Percentiles rank a stretch among this genome's conserved stretches.
Evolutionary conservation across 495 filamentous ascomycete species (phyloP).

Genomic region (Tuber magnatum): DNA sequence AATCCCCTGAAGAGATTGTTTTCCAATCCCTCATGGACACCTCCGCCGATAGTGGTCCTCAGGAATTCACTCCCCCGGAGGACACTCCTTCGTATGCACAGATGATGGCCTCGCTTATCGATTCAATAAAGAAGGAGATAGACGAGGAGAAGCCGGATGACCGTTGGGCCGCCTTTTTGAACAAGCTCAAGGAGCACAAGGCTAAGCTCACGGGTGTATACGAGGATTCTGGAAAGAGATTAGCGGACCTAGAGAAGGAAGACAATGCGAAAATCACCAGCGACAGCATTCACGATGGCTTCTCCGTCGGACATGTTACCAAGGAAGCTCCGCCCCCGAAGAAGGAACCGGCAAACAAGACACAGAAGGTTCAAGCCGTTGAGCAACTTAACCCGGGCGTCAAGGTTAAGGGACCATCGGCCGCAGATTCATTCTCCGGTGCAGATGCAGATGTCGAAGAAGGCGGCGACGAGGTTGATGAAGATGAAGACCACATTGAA

Average conservation of each 20-base stretch:
- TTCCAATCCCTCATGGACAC: slow-evolving; percentile 82
- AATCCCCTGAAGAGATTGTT: slow-evolving; percentile 64
- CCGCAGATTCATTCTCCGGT: slow-evolving; percentile 46
- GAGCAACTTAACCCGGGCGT: slow-evolving; percentile 74
- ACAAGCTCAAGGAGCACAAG: slow-evolving; percentile 67
- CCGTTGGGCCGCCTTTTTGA: slow-evolving; percentile 62
- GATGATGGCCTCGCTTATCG: slow-evolving; percentile 88
- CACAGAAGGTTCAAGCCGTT: slow-evolving; percentile 50
- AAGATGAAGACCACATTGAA: slow-evolving; percentile 65
- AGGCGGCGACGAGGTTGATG: slow-evolving; percentile 48
- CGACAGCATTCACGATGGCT: slow-evolving; percentile 84
- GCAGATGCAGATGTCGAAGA: slow-evolving; percentile 57
- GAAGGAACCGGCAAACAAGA: slow-evolving; percentile 42
- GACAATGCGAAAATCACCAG: slow-evolving; percentile 89
- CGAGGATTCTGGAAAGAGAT: slow-evolving; percentile 59
- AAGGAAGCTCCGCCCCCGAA: slow-evolving; percentile 49
- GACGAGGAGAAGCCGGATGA: slow-evolving; percentile 58
- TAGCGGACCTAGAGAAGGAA: slow-evolving; percentile 77
- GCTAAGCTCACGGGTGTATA: slow-evolving; percentile 71
- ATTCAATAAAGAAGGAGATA: slow-evolving; percentile 87
- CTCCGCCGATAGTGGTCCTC: slow-evolving; percentile 60
- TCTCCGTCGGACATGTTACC: slow-evolving; percentile 69
- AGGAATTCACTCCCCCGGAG: slow-evolving; percentile 53
- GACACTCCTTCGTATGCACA: slow-evolving; percentile 81
- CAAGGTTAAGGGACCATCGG: background rate